Base-by-base conservation (phyloP, 495 filamentous ascomycete species). In the Cercophora scortea region DNA sequence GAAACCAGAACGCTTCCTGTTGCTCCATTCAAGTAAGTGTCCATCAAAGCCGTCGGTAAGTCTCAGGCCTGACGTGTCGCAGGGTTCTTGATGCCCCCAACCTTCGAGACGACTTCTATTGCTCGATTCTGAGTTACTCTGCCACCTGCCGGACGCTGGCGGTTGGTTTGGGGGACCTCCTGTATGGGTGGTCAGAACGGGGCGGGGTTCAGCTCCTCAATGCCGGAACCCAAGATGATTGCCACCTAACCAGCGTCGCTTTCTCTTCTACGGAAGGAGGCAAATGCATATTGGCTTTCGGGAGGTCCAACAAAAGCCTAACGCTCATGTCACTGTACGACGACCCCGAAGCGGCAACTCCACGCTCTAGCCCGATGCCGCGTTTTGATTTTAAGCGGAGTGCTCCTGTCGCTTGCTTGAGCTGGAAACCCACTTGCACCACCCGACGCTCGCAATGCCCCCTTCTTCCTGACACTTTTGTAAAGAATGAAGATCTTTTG, bases 71-170 rank as follows among this genome's bases (percentile, higher is more conserved):
- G 36, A 58, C 58, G 8, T 44, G 53, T 45, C 74, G 61, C 40
- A 77, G 74, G 67, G 90, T 96, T 4, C 72, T 98, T 12, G 89
- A 96, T 71, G 93, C 93, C 4, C 91, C 92, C 1, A 78, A 80
- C 19, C 76, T 97, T 44, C 79, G 89, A 32, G 93, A 98, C 64
- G 94, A 98, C 66, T 98, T 90, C 60, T 98, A 98, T 63, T 96
- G 90, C 68, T 90, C 91, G 0, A 77, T 90, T 8, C 77, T 98
- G 46, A 89, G 93, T 7, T 97, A 96, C 65, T 94, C 84, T 1
- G 67, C 74, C 18, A 84, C 78, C 8, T 76, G 79, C 35, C 79
- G 86, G 34, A 86, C 84, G 12, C 79, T 98, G 35, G 94, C 90
- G 39, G 88, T 96, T 13, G 93, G 89, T 0, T 79, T 97, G 12